These are phyloP conservation scores for Lactarius vividus DNA, from an alignment of 768 basidiomycete species.

Conservation along the genomic window DNA sequence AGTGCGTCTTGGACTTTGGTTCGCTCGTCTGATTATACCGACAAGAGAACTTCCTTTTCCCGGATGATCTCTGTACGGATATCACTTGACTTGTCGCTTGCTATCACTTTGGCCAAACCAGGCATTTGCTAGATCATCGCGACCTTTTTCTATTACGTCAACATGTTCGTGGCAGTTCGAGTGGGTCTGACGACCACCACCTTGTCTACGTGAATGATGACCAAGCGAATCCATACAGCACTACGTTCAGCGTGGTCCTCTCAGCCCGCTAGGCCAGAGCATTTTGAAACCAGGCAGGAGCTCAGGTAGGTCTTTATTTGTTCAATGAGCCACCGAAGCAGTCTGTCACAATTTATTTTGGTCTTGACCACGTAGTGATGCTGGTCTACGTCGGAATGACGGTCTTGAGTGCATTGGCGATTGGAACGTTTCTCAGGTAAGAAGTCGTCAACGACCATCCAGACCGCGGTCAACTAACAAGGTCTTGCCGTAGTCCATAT, in stretches of 20 bases:
- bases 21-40: not conserved
- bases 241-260: slow-evolving; percentile 17
- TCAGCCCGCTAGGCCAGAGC: slow-evolving; percentile 17
- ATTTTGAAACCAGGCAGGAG: slow-evolving; percentile 26
- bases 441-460: not conserved
- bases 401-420: slow-evolving; percentile 18
- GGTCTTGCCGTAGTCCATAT: slow-evolving; percentile 3
- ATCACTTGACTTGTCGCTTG: no score
- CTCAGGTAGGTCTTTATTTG: no score
- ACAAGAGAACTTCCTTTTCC: not conserved
- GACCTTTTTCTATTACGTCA: slow-evolving; percentile 19
- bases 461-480: not conserved
- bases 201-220: not conserved
- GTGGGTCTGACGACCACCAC: not conserved
- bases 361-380: slow-evolving; percentile 10
- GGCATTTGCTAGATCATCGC: not conserved
- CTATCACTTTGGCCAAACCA: not conserved
- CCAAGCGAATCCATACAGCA: slow-evolving; percentile 3
- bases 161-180: slow-evolving; percentile 14
- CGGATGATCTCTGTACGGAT: slow-evolving; percentile 17
- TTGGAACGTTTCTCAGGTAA: slow-evolving; percentile 23
- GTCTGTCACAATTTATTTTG: not conserved
- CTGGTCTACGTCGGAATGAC: slow-evolving; percentile 25
- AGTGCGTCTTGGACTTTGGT: slow-evolving; percentile 6
- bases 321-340: not conserved